These are phyloP conservation scores for Trichoderma afroharzianum DNA, from an alignment of 2,329 filamentous ascomycete genomes.

Conservation along the genomic window DNA sequence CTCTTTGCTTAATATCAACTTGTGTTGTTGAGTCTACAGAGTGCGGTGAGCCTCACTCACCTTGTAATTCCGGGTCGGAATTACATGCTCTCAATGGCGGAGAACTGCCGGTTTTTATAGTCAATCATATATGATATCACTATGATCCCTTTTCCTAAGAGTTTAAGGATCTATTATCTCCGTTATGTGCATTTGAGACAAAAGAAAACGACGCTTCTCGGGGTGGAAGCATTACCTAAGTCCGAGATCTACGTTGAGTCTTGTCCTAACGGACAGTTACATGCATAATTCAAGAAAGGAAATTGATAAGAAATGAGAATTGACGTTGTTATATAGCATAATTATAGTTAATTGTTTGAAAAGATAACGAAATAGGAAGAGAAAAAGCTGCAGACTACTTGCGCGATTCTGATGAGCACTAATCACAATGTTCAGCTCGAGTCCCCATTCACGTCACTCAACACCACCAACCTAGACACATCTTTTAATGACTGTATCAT, in stretches of 20 bases:
- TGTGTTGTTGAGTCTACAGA: not conserved
- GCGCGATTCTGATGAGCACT: not conserved
- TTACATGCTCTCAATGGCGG: not conserved
- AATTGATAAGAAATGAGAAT: too few species aligned
- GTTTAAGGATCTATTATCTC: not conserved
- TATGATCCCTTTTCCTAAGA: not conserved
- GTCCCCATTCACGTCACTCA: not conserved
- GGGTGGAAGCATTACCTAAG: not conserved
- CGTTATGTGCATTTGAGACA: not conserved
- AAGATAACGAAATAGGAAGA: not conserved
- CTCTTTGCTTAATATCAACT: not conserved
- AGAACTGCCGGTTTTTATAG: not conserved
- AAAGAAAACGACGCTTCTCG: not conserved
- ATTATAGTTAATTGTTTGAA: not conserved
- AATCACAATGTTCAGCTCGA: not conserved
- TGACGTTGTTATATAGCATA: not conserved
- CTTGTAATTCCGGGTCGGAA: not conserved
- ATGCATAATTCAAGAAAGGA: not conserved
- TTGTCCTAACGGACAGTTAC: not conserved
- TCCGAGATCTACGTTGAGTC: not conserved
- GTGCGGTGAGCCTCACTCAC: not conserved
- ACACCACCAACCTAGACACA: not conserved
- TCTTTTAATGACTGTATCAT: not conserved
- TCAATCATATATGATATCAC: not conserved
- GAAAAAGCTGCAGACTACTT: rapidly evolving